A percentile compares a stretch with the other conserved stretches of the same genome.
These are phyloP conservation scores for Paecilomyces niveus DNA, from an alignment of 2,329 filamentous ascomycete genomes.

Conservation along the genomic window DNA sequence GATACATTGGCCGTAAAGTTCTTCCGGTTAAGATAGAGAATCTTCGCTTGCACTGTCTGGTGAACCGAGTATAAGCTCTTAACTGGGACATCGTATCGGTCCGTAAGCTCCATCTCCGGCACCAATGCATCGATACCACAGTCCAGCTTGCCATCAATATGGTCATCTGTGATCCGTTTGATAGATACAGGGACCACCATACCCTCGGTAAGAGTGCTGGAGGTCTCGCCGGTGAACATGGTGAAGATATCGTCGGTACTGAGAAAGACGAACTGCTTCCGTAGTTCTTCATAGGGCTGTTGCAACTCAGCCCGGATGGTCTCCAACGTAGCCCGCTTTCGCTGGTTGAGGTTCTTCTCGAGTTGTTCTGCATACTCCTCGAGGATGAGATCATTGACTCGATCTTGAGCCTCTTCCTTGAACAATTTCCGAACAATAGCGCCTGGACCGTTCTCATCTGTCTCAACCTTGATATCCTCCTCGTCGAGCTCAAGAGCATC, in stretches of 20 bases:
- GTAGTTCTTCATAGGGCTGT: conserved; percentile 87
- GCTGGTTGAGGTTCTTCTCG: conserved; percentile 84
- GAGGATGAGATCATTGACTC: conserved; percentile 90
- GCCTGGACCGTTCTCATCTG: conserved; percentile 78
- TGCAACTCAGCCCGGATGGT: conserved; percentile 92
- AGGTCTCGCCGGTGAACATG: conserved; percentile 92
- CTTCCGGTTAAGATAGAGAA: conserved; percentile 80
- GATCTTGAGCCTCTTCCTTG: conserved; percentile 85
- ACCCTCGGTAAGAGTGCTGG: conserved; percentile 71
- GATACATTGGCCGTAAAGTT: conserved; percentile 78
- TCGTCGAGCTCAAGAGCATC: conserved; percentile 95
- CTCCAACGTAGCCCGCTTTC: conserved; percentile 91
- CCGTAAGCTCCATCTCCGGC: conserved; percentile 72
- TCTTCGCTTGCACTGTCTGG: conserved; percentile 82
- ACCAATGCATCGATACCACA: conserved; percentile 89
- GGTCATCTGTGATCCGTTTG: conserved; percentile 81
- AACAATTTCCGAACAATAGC: conserved; percentile 94
- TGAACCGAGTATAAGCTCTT: conserved; percentile 68
- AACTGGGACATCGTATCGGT: conserved; percentile 59
- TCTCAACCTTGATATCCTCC: conserved; percentile 93
- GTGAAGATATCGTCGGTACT: conserved; percentile 78
- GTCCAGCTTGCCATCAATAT: conserved; percentile 87
- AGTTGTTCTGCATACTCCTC: conserved; percentile 97
- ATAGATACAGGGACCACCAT: conserved; percentile 92
- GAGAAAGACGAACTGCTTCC: conserved; percentile 67